Conservation (phyloP, 2,329 filamentous ascomycete species). For the Metarhizium rileyi region DNA sequence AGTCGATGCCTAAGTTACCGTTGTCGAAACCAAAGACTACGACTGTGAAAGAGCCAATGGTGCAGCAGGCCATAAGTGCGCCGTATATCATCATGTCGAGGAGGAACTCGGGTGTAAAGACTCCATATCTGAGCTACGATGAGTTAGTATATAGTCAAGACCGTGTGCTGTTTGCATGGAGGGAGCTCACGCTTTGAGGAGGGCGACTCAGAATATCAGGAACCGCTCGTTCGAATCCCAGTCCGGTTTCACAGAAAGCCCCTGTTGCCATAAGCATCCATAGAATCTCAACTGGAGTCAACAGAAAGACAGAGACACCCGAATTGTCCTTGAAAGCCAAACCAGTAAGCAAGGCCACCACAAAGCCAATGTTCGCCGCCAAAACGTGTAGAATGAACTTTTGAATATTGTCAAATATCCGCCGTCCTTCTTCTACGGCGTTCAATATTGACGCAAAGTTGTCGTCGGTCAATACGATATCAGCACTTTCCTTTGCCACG, state of each 20-base stretch:
- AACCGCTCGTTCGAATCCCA: slow-evolving; percentile 59
- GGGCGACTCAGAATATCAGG: slow-evolving; percentile 57
- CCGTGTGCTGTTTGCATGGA: not conserved
- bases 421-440: slow-evolving; percentile 59
- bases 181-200: slow-evolving; percentile 44
- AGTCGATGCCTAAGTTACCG: slow-evolving; percentile 47
- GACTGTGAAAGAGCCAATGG: slow-evolving; percentile 45
- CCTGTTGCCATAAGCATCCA: slow-evolving; percentile 70
- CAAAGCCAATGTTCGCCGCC: slow-evolving; percentile 58
- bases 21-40: slow-evolving; percentile 45
- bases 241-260: slow-evolving; percentile 60
- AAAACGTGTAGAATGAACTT: slow-evolving; percentile 40
- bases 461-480: slow-evolving; percentile 62
- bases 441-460: slow-evolving; percentile 64
- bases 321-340: slow-evolving; percentile 56
- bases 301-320: slow-evolving; percentile 58
- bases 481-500: slow-evolving; percentile 58
- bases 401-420: slow-evolving; percentile 66
- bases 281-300: slow-evolving; percentile 61
- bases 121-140: slow-evolving; percentile 33
- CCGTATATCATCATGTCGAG: slow-evolving; percentile 55
- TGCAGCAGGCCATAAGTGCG: slow-evolving; percentile 51
- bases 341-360: slow-evolving; percentile 55
- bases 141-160: not conserved
- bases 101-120: slow-evolving; percentile 56